Evolutionary conservation across 805 yeast species (phyloP).

Genomic region (Kuraishia capsulata): DNA sequence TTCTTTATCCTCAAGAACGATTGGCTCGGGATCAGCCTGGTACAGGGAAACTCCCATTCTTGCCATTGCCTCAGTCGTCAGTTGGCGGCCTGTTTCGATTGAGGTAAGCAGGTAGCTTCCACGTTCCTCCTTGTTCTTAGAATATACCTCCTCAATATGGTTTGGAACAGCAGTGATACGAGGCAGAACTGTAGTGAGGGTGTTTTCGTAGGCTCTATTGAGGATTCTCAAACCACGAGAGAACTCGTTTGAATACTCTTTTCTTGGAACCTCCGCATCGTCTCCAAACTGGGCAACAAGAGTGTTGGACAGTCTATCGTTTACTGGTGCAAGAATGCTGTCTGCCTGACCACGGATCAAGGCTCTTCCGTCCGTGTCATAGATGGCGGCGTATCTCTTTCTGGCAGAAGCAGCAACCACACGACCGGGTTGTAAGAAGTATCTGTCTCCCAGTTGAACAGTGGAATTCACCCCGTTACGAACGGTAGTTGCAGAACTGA

Average conservation of each 20-base stretch:
- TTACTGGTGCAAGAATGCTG: slow-evolving; percentile 54
- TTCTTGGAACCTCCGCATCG: slow-evolving; percentile 29
- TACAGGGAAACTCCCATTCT: not conserved
- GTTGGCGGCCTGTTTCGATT: slow-evolving; percentile 19
- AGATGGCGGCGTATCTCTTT: slow-evolving; percentile 36
- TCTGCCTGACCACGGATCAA: slow-evolving; percentile 53
- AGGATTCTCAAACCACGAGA: slow-evolving; percentile 23
- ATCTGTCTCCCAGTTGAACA: slow-evolving; percentile 20
- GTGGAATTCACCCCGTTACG: slow-evolving; percentile 22
- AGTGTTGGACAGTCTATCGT: slow-evolving; percentile 28
- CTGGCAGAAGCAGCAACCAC: slow-evolving; percentile 38
- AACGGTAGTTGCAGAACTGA: slow-evolving; percentile 30
- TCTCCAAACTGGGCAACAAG: slow-evolving; percentile 32
- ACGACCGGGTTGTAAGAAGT: slow-evolving; percentile 38
- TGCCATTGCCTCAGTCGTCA: slow-evolving; percentile 4
- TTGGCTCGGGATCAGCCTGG: not conserved
- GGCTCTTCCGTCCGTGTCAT: slow-evolving; percentile 55
- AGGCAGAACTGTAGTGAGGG: not conserved
- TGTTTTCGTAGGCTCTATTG: not conserved
- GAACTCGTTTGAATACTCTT: slow-evolving; percentile 46
- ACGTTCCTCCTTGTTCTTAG: not conserved
- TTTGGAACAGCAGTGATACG: not conserved
- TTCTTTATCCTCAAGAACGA: not conserved
- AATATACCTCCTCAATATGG: not conserved
- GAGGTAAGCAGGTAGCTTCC: slow-evolving; percentile 13